Conservation (phyloP, 768 basidiomycete genomes). For the Trametes cingulata region DNA sequence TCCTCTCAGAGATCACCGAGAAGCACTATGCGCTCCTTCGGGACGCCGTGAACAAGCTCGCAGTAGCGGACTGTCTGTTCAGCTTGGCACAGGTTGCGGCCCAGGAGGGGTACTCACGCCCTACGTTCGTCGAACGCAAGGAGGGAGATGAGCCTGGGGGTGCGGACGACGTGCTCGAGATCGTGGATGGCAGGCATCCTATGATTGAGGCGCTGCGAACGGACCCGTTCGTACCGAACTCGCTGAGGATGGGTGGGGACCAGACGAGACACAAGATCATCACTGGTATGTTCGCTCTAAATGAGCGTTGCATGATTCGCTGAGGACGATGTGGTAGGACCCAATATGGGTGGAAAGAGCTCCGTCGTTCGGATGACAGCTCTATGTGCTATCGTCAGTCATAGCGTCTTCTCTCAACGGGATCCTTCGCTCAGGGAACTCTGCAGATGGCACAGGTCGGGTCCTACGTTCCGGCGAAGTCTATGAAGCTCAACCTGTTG, state of each 20-base stretch:
- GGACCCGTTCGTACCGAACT: constrained; percentile 87
- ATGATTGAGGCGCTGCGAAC: constrained; percentile 81
- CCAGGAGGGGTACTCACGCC: constrained; percentile 74
- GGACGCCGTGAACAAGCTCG: constrained; percentile 77
- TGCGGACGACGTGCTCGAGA: constrained; percentile 62
- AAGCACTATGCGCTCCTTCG: constrained; percentile 73
- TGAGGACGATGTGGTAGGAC: constrained; percentile 27
- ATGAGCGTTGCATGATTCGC: not conserved
- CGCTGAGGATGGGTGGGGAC: constrained; percentile 60
- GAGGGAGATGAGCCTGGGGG: constrained; percentile 28
- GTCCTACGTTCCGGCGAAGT: constrained; percentile 82
- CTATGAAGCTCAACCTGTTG: constrained; percentile 73
- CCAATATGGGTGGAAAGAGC: constrained; percentile 90
- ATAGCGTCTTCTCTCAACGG: not conserved
- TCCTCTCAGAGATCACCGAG: constrained; percentile 67
- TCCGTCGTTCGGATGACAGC: constrained; percentile 80
- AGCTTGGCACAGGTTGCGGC: constrained; percentile 82
- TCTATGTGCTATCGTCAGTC: constrained; percentile 55
- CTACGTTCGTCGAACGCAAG: constrained; percentile 57
- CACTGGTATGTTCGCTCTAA: constrained; percentile 52
- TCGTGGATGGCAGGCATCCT: constrained; percentile 87
- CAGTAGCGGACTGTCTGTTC: constrained; percentile 82
- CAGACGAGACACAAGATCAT: constrained; percentile 63
- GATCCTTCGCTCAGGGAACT: not conserved
- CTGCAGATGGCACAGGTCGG: constrained; percentile 81